Evolutionary conservation across 2,329 filamentous ascomycete species (phyloP), one percentile per base, ranked within the genome.

Genomic region (Coleophoma crateriformis): DNA sequence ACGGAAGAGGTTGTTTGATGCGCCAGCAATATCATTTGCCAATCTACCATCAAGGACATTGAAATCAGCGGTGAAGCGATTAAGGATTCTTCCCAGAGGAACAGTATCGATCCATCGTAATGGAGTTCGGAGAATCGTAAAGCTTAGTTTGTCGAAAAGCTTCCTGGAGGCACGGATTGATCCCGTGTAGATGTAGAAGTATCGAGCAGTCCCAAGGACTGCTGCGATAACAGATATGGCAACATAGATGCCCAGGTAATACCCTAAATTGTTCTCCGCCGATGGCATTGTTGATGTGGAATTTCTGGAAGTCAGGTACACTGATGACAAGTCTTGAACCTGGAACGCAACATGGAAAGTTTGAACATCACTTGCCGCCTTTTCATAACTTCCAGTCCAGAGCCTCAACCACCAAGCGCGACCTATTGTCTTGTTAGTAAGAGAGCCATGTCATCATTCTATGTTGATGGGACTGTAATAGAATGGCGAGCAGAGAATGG

Each of bases 91-190:
- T 2, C 88, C 88, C 1, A 90, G 73, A 0, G 88, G 88, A 0
- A 90, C 84, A 0, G 87, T 91, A 61, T 92, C 88, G 35, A 92
- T 75, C 85, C 87, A 90, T 53, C 87, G 75, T n/a, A 91, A 72
- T 1, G 86, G 87, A 6, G 87, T 83, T 15, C 85, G 79, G 3
- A 92, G 72, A 11, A 92, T 76, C 0, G 80, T 75, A 56, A 79
- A 82, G 40, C 84, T 80, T 54, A 90, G 77, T 46, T 77, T 77
- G 19, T 81, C 75, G 55, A 90, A 92, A 3, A 91, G 72, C 41
- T 70, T 69, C 37, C 81, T 74, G n/a, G 86, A 90, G 3, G 87
- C 87, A 50, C 74, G 76, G 57, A 90, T 74, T 12, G 85, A 85
- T 44, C 84, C 82, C 7, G 71, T 57, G 58, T 83, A 87, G 5